Percentiles rank a stretch among this genome's conserved stretches.
phyloP scores from a whole-genome alignment of 2,329 filamentous ascomycete genomes.

The Fusarium sambucinum region DNA sequence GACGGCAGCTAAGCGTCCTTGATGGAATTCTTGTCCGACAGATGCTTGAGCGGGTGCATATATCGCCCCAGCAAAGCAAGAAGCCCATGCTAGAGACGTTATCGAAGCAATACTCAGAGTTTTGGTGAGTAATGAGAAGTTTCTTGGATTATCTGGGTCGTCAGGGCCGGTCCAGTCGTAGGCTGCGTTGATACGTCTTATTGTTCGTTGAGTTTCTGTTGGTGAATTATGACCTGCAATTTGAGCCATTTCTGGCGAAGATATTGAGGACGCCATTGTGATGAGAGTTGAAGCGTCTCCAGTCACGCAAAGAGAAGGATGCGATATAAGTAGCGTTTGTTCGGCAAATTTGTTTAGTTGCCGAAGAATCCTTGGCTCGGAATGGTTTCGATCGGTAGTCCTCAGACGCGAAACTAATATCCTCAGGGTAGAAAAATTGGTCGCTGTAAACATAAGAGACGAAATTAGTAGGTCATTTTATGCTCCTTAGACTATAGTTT shows the following conservation, averaged over 20 bases:
- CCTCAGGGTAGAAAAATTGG: no score
- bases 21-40: slow-evolving; percentile 8
- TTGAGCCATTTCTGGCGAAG: slow-evolving; percentile 5
- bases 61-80: slow-evolving; percentile 22
- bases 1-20: not conserved
- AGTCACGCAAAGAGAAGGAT: not conserved
- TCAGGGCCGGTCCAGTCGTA: slow-evolving; percentile 31
- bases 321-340: not conserved
- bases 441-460: no score
- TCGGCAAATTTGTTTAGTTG: slow-evolving; percentile 4
- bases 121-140: slow-evolving; percentile 10
- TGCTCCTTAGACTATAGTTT: no score
- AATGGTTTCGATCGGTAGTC: not conserved
- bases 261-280: not conserved
- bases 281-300: not conserved
- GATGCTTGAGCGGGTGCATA: slow-evolving; percentile 26
- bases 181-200: slow-evolving; percentile 33
- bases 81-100: slow-evolving; percentile 12
- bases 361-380: not conserved
- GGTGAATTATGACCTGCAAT: not conserved
- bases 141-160: slow-evolving; percentile 32
- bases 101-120: slow-evolving; percentile 22
- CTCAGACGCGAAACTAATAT: not conserved
- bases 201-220: slow-evolving; percentile 7
- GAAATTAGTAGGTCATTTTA: no score